A percentile compares a stretch with the other conserved stretches of the same genome.
Evolutionary conservation across 2,329 filamentous ascomycete species (phyloP).

Genomic region (Stachybotrys echinatus): DNA sequence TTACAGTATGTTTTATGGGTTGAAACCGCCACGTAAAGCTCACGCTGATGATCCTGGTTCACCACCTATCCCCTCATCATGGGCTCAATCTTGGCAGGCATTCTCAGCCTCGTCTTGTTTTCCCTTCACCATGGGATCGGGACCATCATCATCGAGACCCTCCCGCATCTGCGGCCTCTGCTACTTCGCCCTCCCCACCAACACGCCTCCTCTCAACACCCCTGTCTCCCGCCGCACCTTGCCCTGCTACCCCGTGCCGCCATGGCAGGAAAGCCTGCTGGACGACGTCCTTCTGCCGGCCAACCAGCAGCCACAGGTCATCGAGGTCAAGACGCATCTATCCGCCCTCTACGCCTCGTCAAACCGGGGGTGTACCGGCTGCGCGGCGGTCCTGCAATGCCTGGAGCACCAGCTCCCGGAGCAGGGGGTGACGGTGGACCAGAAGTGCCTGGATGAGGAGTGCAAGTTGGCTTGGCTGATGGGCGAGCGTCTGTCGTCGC

Average conservation of each 20-base stretch:
- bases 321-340: neutral
- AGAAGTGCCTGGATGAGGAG: neutral
- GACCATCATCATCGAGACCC: too few species aligned
- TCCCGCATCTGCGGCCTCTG: constrained; percentile 4
- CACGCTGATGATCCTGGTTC: too few species aligned
- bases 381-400: neutral
- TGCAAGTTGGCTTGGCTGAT: neutral
- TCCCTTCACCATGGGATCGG: too few species aligned
- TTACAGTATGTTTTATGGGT: too few species aligned
- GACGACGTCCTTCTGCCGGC: constrained; percentile 1
- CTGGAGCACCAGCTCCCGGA: neutral
- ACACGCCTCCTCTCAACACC: neutral
- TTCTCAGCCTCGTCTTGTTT: too few species aligned
- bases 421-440: neutral
- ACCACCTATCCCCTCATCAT: too few species aligned
- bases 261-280: neutral
- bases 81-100: too few species aligned
- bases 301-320: neutral
- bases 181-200: constrained; percentile 5
- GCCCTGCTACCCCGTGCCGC: neutral
- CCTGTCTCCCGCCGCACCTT: neutral
- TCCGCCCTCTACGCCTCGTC: neutral
- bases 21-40: too few species aligned
- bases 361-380: neutral
- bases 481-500: neutral